These are phyloP conservation scores for Cenchrus fungigraminus DNA, from an alignment of 176 grass and related monocot genomes.

Conservation along the genomic window DNA sequence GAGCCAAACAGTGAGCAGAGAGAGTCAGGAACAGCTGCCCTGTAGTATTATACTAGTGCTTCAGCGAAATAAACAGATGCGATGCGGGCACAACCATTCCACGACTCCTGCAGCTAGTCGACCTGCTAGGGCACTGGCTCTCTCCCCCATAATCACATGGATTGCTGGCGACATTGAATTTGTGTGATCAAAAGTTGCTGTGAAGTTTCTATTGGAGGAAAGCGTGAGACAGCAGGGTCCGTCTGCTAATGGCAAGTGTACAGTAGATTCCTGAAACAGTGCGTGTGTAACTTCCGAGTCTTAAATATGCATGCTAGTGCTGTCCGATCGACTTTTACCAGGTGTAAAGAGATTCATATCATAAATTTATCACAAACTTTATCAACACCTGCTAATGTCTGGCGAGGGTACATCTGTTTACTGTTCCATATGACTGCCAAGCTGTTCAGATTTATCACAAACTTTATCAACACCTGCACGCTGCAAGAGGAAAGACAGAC, in stretches of 20 bases:
- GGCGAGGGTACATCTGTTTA: conserved; percentile 16
- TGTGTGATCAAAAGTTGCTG: background rate
- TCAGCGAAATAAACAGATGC: conserved; percentile 20
- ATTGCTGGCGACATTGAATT: conserved; percentile 30
- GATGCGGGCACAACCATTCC: background rate
- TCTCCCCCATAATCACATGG: background rate
- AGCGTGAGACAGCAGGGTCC: background rate
- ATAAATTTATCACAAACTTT: background rate
- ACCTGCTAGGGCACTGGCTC: background rate
- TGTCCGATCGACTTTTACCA: background rate
- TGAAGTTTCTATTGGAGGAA: conserved; percentile 23
- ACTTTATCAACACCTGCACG: conserved; percentile 38
- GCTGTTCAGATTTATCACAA: conserved; percentile 39
- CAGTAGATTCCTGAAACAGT: conserved; percentile 3
- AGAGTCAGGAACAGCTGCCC: conserved; percentile 34
- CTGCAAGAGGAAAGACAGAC: conserved; percentile 44
- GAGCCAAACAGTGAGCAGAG: conserved; percentile 28
- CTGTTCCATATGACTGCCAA: conserved; percentile 34
- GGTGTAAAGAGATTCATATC: conserved; percentile 25
- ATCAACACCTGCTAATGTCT: background rate
- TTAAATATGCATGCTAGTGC: background rate
- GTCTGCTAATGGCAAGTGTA: background rate
- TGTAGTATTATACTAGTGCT: background rate
- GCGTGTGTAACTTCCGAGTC: background rate
- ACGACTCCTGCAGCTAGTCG: background rate